Evolutionary conservation across 306 rosid genomes (phyloP), one percentile per base, ranked within the genome.

Genomic region (Sophora flavescens): DNA sequence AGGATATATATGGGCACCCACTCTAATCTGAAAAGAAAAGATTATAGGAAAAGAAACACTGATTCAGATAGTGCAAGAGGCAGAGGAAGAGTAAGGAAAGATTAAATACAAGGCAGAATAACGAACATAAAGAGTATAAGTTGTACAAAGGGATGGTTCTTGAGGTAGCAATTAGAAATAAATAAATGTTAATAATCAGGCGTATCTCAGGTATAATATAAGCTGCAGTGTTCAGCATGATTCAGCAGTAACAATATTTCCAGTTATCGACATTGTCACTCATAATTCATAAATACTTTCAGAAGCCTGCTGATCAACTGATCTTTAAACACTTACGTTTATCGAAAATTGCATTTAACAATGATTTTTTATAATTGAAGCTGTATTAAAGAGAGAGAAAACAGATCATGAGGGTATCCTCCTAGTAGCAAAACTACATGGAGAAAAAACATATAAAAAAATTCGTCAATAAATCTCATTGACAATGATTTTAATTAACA

Each of bases 1-100:
- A 78, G 98, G 98, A 82, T 85, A 85, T 81, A 94, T 84, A 74
- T 87, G 79, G 18, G 95, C 93, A 76, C 98, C 98, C 63, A 90
- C 96, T 70, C 91, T 84, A 79, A 94, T 80, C 98, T 94, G 96
- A 76, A 83, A 62, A 80, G 6, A 38, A 9, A 22, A 10, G 32
- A 30, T 30, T 11, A 30, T 7, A 15, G 87, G 87, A 77, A 80
- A 58, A 76, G 0, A 8, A 52, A 17, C 6, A 14, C 68, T 5
- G 28, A 68, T 62, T 86, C 54, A 78, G 78, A 63, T 22, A 44
- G 32, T n/a, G 58, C 39, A 53, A 70, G 15, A 52, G 74, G 57
- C 50, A 54, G 1, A 44, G 54, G 58, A 53, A 60, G 64, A 30
- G 33, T 6, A 32, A 48, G 2, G 41, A 32, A 14, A 73, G 63